phyloP scores from a whole-genome alignment of 805 yeast genomes.

The Yarrowia hollandica region DNA sequence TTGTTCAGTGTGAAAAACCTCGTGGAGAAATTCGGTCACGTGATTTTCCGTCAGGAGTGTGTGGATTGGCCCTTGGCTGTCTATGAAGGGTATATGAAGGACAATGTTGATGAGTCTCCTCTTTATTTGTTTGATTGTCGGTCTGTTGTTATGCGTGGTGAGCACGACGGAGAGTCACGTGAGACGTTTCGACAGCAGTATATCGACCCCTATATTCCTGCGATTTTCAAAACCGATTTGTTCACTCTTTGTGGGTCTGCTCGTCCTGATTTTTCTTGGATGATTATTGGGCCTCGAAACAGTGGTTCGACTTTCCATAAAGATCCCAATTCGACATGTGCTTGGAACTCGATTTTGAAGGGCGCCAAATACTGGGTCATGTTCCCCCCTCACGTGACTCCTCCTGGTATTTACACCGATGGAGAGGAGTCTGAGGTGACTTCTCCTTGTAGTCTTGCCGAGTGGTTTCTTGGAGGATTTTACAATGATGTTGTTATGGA shows the following conservation, averaged over 20 bases:
- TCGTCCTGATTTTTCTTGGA: slow-evolving; percentile 91
- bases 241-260: slow-evolving; percentile 34
- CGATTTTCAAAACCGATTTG: slow-evolving; percentile 34
- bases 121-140: slow-evolving; percentile 82
- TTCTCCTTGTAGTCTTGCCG: slow-evolving; percentile 88
- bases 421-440: slow-evolving; percentile 76
- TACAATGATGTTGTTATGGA: slow-evolving; percentile 41
- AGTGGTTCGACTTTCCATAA: slow-evolving; percentile 91
- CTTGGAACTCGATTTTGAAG: slow-evolving; percentile 79
- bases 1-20: slow-evolving; percentile 58
- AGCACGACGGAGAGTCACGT: neutral
- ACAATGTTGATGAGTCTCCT: slow-evolving; percentile 79
- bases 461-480: slow-evolving; percentile 84
- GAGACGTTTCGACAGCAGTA: neutral
- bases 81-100: slow-evolving; percentile 59
- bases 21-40: slow-evolving; percentile 55
- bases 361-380: slow-evolving; percentile 86
- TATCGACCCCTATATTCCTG: slow-evolving; percentile 31
- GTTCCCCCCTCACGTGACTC: slow-evolving; percentile 81
- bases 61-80: slow-evolving; percentile 72
- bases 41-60: slow-evolving; percentile 76
- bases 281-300: slow-evolving; percentile 77
- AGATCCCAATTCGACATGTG: slow-evolving; percentile 87
- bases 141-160: slow-evolving; percentile 58
- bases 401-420: slow-evolving; percentile 80